Conservation (phyloP, 805 yeast species). For the Saturnispora sekii region DNA sequence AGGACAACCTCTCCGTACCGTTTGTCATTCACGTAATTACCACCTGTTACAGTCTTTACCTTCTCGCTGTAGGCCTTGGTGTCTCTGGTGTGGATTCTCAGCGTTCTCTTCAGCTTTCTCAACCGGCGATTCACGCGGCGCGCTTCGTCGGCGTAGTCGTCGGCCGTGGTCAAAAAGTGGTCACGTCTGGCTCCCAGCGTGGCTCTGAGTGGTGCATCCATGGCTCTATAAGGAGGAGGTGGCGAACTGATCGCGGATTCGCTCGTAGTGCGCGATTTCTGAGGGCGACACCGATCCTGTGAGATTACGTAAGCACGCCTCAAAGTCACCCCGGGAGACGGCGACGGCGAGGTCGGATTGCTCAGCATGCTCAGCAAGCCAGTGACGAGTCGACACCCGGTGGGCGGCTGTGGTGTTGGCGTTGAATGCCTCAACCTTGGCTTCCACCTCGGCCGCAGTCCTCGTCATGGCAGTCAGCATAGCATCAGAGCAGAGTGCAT, state of each 20-base stretch:
- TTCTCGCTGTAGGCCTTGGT: slow-evolving; percentile 50
- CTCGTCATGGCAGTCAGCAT: slow-evolving; percentile 96
- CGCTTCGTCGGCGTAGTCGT: slow-evolving; percentile 65
- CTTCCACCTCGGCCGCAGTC: slow-evolving; percentile 68
- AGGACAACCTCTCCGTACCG: slow-evolving; percentile 52
- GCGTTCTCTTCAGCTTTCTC: slow-evolving; percentile 53
- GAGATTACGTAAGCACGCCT: slow-evolving; percentile 61
- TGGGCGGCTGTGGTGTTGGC: slow-evolving; percentile 23
- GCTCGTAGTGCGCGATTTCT: slow-evolving; percentile 72
- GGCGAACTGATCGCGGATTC: slow-evolving; percentile 62
- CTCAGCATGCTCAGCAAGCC: slow-evolving; percentile 68
- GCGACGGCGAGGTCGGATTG: slow-evolving; percentile 55
- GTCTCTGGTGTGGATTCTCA: slow-evolving; percentile 55
- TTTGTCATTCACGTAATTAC: slow-evolving; percentile 41
- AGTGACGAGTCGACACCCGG: slow-evolving; percentile 57
- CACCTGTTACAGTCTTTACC: slow-evolving; percentile 38
- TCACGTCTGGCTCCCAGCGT: slow-evolving; percentile 51
- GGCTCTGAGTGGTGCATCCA: slow-evolving; percentile 38
- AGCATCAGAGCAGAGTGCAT: slow-evolving; percentile 91
- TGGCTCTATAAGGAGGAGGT: slow-evolving; percentile 10
- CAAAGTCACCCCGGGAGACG: slow-evolving; percentile 66
- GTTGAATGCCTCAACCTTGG: slow-evolving; percentile 47
- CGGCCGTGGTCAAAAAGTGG: slow-evolving; percentile 54
- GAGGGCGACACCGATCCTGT: slow-evolving; percentile 82
- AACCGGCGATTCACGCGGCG: slow-evolving; percentile 49